Percentiles rank a stretch among this genome's conserved stretches.
These are phyloP conservation scores for Nakataea oryzae DNA, from an alignment of 2,329 filamentous ascomycete genomes.

Conservation along the genomic window DNA sequence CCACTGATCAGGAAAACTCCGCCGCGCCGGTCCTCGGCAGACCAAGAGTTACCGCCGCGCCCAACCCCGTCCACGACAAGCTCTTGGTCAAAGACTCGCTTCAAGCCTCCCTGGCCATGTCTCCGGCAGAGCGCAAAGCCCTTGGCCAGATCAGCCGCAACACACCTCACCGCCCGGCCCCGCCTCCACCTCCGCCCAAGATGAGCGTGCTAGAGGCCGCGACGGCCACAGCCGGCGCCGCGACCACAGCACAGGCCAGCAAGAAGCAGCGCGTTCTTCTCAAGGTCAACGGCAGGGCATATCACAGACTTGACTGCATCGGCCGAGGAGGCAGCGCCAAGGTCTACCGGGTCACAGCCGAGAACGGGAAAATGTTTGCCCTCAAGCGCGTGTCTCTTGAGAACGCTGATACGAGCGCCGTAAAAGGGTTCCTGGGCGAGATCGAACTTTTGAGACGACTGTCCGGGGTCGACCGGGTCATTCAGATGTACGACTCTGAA, in stretches of 20 bases:
- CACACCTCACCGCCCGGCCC: slow-evolving; percentile 69
- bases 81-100: not conserved
- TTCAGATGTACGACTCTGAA: slow-evolving; percentile 85
- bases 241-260: slow-evolving; percentile 55
- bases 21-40: not conserved
- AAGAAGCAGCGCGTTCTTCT: slow-evolving; percentile 74
- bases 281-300: slow-evolving; percentile 82
- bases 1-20: slow-evolving; percentile 73
- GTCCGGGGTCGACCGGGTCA: slow-evolving; percentile 77
- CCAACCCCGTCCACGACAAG: slow-evolving; percentile 19
- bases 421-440: slow-evolving; percentile 86
- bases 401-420: slow-evolving; percentile 72
- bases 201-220: slow-evolving; percentile 95
- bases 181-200: slow-evolving; percentile 76
- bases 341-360: slow-evolving; percentile 92
- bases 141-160: slow-evolving; percentile 45
- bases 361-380: slow-evolving; percentile 92
- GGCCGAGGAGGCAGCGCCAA: slow-evolving; percentile 88
- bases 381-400: slow-evolving; percentile 88
- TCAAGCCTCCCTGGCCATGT: slow-evolving; percentile 10
- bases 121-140: slow-evolving; percentile 46
- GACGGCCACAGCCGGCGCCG: slow-evolving; percentile 71
- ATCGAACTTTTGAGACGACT: slow-evolving; percentile 83
- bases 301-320: slow-evolving; percentile 81
- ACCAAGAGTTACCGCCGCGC: slow-evolving; percentile 14